Base-by-base conservation (phyloP, 1,284 basidiomycete species). In the Meira nashicola region DNA sequence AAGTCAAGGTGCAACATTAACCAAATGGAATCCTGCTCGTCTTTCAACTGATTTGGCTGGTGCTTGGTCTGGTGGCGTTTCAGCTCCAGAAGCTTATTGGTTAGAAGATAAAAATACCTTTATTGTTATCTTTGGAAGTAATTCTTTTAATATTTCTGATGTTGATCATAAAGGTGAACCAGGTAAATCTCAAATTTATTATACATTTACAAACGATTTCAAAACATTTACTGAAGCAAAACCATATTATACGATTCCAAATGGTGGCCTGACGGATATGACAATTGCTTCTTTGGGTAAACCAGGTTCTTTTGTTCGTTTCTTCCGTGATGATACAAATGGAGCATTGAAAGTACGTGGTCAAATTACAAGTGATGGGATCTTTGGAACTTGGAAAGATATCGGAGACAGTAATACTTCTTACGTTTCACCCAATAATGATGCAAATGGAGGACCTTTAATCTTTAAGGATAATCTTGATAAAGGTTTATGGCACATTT, bases 311-410 rank as follows among this genome's bases (percentile, higher is more conserved):
- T 53, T 7, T 38, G 33, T 48, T n/a, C 54, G 54, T n/a, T 55
- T 55, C 44, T 55, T 54, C 39, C 25, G 54, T n/a, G 38, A 55
- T 17, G 54, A 55, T 28, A 55, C 54, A 40, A 40, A 50, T 33
- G 54, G 25, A 17, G 44, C 23, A 2, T 33, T 55, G 19, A 55
- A 55, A 33, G 54, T 55, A 6, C 43, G n/a, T 11, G 54, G 54
- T 15, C 54, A 55, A 39, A 55, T 55, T 33, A 41, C 40, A 9
- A 4, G 7, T 5, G 21, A 55, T 19, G 54, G 54, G 3, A 6
- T 55, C 10, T 15, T 23, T 17, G 50, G 50, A 5, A 17, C 28
- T 3, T 39, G 50, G 50, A 15, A 48, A 15, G 46, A 14, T 23
- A 19, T 44, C n/a, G 15, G 15, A 55, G 7, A 15, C 40, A 55